Evolutionary conservation across 1,284 basidiomycete genomes (phyloP), one percentile per base, ranked within the genome.

Genomic region (Leccinum pseudoinsigne): DNA sequence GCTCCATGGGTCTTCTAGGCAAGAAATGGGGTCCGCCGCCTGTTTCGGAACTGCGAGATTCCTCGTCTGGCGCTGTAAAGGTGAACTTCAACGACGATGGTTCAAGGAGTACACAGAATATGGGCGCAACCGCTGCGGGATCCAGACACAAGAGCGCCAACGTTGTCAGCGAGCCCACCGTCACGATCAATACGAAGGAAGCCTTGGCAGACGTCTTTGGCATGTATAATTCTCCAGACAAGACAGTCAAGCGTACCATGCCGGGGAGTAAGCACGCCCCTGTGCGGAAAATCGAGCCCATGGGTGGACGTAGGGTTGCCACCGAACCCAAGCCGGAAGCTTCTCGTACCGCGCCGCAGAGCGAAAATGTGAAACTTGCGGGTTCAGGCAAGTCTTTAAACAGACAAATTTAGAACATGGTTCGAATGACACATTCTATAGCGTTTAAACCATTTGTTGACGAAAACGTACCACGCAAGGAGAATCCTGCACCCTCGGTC

Each of bases 161-260:
- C n/a, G 47, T 59, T 11, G 60, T 67, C 56, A 63, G 42, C 36
- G 84, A 86, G 68, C 84, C 88, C 5, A 88, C 90, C 1, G 88
- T 91, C 6, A 94, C 92, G 0, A 87, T 94, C 66, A 93, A 93
- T 72, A 94, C 92, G 54, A 95, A 94, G 75, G 92, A 94, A 66
- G 95, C 95, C 3, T 82, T 96, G 59, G 91, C 86, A n/a, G 95
- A 97, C 73, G 93, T 97, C 45, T 94, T 94, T 78, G 90, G 89
- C 62, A 93, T 97, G 88, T 96, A 94, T 75, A 96, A 97, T 26
- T 26, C 26, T 26, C 26, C 26, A 0, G 26, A 26, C 26, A 90
- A 89, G 77, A 93, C 91, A 0, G 83, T 84, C 57, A 84, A 79
- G 67, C 73, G 80, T 40, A 62, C 81, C 5, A 72, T 78, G 62